These are phyloP conservation scores for Trichoderma endophyticum DNA, from an alignment of 2,329 filamentous ascomycete genomes.

Conservation along the genomic window DNA sequence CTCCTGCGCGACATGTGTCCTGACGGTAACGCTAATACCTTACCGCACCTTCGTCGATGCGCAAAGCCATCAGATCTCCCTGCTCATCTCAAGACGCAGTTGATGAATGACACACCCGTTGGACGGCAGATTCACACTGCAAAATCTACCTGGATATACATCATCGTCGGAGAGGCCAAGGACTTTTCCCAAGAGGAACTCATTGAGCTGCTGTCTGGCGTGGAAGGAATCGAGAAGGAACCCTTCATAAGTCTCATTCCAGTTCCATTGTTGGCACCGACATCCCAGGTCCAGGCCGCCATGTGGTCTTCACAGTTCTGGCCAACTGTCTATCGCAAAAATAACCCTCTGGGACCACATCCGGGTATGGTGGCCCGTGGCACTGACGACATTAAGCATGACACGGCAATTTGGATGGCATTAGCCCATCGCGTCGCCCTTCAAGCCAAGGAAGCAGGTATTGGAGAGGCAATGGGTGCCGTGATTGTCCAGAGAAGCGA, in stretches of 20 bases:
- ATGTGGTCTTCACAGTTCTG: conserved; percentile 75
- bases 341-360: conserved; percentile 81
- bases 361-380: conserved; percentile 69
- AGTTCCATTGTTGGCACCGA: conserved; percentile 71
- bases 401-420: conserved; percentile 64
- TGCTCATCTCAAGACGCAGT: conserved; percentile 58
- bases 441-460: conserved; percentile 54
- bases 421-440: conserved; percentile 63
- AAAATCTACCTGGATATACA: conserved; percentile 60
- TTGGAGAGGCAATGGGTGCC: conserved; percentile 69
- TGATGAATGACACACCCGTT: conserved; percentile 55
- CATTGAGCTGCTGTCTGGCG: conserved; percentile 41
- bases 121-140: conserved; percentile 57
- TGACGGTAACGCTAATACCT: conserved; percentile 60
- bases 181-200: conserved; percentile 55
- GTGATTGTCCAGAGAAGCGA: conserved; percentile 67
- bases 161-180: conserved; percentile 51
- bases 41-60: conserved; percentile 72
- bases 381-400: conserved; percentile 63
- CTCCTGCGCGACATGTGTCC: conserved; percentile 55
- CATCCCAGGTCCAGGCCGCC: conserved; percentile 69
- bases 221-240: conserved; percentile 51
- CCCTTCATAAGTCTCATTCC: conserved; percentile 61
- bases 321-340: conserved; percentile 83
- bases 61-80: conserved; percentile 69